Conservation (phyloP, 1,284 basidiomycete species). For the Tilletia indica region DNA sequence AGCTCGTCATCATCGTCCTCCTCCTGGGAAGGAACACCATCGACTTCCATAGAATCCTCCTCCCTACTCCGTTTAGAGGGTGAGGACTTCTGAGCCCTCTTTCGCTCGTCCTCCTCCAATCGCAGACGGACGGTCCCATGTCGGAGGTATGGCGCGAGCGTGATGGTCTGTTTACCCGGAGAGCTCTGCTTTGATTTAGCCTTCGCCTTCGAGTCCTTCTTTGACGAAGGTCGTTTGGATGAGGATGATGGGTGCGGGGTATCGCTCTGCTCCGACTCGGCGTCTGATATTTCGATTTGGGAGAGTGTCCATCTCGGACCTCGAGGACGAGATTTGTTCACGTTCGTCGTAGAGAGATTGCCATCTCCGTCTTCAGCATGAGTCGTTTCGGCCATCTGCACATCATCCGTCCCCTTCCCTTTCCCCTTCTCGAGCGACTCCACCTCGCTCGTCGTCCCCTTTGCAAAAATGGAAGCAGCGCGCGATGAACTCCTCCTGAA, state of each 20-base stretch:
- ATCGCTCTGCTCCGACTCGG: constrained; percentile 1
- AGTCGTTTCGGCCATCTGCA: no score
- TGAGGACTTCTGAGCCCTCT: neutral
- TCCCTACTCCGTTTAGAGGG: neutral
- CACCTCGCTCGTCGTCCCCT: neutral
- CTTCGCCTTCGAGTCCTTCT: neutral
- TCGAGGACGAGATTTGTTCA: neutral
- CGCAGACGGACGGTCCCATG: constrained; percentile 2
- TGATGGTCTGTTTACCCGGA: constrained; percentile 5
- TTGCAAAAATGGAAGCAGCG: neutral
- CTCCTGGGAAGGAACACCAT: neutral
- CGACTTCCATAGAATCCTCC: neutral
- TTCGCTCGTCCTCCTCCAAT: constrained; percentile 5
- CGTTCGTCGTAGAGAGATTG: no score
- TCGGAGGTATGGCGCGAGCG: constrained; percentile 7
- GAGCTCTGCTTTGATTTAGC: neutral
- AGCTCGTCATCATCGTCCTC: neutral
- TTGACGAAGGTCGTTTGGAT: no score
- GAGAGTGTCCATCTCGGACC: neutral
- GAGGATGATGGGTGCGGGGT: neutral
- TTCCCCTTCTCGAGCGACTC: neutral
- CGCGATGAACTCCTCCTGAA: neutral
- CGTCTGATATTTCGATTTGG: constrained; percentile 11
- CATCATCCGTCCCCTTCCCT: neutral
- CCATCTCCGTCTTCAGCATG: no score